Percentiles rank a stretch among this genome's conserved stretches.
Conservation (phyloP, 2,329 filamentous ascomycete species). For the Penicillium digitatum region DNA sequence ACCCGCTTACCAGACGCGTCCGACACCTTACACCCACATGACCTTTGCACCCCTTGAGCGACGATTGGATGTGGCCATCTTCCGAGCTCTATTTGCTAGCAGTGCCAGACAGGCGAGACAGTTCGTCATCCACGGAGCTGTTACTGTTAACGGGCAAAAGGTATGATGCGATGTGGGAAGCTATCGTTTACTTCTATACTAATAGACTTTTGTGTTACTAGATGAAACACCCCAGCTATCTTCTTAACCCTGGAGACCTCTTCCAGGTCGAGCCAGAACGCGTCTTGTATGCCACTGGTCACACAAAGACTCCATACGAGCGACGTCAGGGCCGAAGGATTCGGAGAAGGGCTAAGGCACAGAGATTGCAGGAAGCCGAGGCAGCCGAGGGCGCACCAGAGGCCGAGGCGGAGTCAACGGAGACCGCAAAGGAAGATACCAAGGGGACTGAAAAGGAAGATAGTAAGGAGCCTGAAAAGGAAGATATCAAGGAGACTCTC, state of each 20-base stretch:
- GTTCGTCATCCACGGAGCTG: constrained; percentile 86
- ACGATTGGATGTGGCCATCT: constrained; percentile 89
- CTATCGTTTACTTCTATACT: not conserved
- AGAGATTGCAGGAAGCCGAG: constrained; percentile 27
- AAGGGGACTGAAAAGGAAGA: constrained; percentile 49
- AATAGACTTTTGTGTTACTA: constrained; percentile 35
- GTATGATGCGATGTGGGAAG: constrained; percentile 45
- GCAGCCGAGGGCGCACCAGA: constrained; percentile 28
- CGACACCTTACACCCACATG: constrained; percentile 93
- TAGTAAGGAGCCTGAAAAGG: constrained; percentile 48
- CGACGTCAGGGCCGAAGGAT: constrained; percentile 36
- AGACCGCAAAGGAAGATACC: constrained; percentile 33
- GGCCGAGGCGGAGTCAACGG: constrained; percentile 24
- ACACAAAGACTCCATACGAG: constrained; percentile 55
- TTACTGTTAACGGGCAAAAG: constrained; percentile 95
- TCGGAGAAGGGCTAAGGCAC: constrained; percentile 27
- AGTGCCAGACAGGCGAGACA: constrained; percentile 89
- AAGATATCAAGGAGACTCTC: constrained; percentile 47
- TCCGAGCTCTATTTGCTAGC: constrained; percentile 88
- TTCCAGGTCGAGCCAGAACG: constrained; percentile 90
- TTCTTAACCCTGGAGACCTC: constrained; percentile 95
- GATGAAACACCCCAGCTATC: constrained; percentile 91
- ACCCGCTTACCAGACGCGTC: constrained; percentile 27
- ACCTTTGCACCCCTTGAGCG: constrained; percentile 87
- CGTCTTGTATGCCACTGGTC: constrained; percentile 83